phyloP scores from a whole-genome alignment of 1,139 yeast genomes.

The Insectozyma bohioensis region DNA sequence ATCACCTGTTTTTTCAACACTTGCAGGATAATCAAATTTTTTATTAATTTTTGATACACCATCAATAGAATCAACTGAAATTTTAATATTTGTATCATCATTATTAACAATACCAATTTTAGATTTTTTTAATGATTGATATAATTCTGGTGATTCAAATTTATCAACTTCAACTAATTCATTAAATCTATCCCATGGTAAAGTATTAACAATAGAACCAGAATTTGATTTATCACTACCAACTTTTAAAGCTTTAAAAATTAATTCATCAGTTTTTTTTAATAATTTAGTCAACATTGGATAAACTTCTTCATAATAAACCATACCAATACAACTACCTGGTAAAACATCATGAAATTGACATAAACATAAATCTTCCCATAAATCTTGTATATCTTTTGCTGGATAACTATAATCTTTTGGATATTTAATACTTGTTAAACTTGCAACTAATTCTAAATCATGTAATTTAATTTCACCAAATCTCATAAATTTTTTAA shows the following conservation, averaged over 20 bases:
- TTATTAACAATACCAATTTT: slow-evolving; percentile 5
- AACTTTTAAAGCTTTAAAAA: slow-evolving; percentile 46
- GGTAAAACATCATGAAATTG: slow-evolving; percentile 98
- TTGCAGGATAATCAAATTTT: slow-evolving; percentile 42
- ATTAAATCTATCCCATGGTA: slow-evolving; percentile 63
- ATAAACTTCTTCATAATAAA: slow-evolving; percentile 87
- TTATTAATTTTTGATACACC: slow-evolving; percentile 18
- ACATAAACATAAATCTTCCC: slow-evolving; percentile 88
- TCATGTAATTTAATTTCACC: slow-evolving; percentile 83
- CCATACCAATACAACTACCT: slow-evolving; percentile 94
- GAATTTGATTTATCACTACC: slow-evolving; percentile 13
- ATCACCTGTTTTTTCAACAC: slow-evolving; percentile 36
- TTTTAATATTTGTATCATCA: slow-evolving; percentile 9
- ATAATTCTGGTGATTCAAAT: slow-evolving; percentile 13
- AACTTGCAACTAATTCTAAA: slow-evolving; percentile 77
- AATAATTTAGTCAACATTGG: slow-evolving; percentile 68
- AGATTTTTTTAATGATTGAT: slow-evolving; percentile 7
- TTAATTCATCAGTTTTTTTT: slow-evolving; percentile 51
- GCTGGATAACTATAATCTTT: slow-evolving; percentile 67
- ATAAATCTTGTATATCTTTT: slow-evolving; percentile 61
- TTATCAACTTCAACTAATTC: slow-evolving; percentile 45
- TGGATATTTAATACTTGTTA: slow-evolving; percentile 60
- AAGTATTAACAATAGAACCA: slow-evolving; percentile 47
- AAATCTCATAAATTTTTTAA: slow-evolving; percentile 75
- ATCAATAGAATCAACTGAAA: slow-evolving; percentile 15